Evolutionary conservation across 805 yeast species (phyloP).

Genomic region (Metschnikowia hibisci): DNA sequence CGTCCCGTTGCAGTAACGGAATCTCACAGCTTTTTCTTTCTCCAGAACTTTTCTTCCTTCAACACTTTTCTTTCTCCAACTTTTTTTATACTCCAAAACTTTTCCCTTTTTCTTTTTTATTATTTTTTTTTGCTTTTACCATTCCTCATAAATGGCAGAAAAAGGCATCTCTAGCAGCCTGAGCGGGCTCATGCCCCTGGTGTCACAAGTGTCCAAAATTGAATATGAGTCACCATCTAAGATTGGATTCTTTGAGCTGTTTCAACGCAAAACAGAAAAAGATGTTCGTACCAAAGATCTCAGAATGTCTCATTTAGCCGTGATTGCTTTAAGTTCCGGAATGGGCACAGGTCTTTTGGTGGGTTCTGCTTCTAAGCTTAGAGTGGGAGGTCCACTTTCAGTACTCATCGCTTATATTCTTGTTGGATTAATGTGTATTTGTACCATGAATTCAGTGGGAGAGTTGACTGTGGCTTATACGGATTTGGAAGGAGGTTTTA

Average conservation of each 20-base stretch:
- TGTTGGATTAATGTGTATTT: conserved; percentile 25
- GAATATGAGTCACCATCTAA: conserved; percentile 9
- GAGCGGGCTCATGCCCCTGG: conserved; percentile 15
- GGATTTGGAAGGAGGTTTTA: conserved; percentile 40
- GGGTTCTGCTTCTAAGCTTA: conserved; percentile 33
- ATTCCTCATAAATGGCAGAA: conserved; percentile 3
- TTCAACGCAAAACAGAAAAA: conserved; percentile 13
- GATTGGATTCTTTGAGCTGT: conserved; percentile 16
- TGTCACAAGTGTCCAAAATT: conserved; percentile 18
- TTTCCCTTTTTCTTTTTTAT: no score
- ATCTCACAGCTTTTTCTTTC: no score
- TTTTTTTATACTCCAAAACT: no score
- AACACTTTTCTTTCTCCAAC: no score
- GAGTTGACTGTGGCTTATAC: conserved; percentile 58
- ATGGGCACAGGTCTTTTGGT: conserved; percentile 42
- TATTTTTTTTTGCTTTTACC: no score
- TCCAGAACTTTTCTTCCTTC: no score
- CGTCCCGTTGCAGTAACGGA: no score
- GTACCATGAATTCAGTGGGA: conserved; percentile 39
- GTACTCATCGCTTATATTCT: conserved; percentile 23
- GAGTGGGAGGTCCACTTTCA: conserved; percentile 24
- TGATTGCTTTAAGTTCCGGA: conserved; percentile 36
- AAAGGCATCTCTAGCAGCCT: conserved; percentile 4
- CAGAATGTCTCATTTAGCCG: conserved; percentile 27
- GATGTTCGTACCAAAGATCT: conserved; percentile 13